Conservation (phyloP, 176 grass and related monocot species). For the Oryza glaberrima region DNA sequence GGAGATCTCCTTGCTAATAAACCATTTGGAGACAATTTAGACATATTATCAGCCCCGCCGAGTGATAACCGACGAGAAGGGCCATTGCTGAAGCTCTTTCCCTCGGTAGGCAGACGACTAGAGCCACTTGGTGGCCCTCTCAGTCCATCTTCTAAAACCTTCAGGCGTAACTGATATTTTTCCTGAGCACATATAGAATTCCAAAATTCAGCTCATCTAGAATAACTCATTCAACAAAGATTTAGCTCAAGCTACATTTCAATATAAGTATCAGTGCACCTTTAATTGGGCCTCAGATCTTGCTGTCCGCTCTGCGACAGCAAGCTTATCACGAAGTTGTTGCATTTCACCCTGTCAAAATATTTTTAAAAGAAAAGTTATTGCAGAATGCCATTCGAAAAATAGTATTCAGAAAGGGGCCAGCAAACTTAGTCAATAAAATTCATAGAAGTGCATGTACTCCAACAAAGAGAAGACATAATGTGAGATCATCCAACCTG, state of each 20-base stretch:
- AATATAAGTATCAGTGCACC: constrained; percentile 49
- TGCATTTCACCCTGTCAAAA: constrained; percentile 86
- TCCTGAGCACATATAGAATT: constrained; percentile 57
- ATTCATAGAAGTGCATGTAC: constrained; percentile 24
- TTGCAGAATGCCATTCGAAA: background rate
- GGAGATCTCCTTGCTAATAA: constrained; percentile 81
- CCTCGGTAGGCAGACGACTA: constrained; percentile 65
- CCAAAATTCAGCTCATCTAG: constrained; percentile 29
- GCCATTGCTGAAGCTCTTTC: constrained; percentile 81
- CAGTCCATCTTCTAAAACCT: constrained; percentile 98
- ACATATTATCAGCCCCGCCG: constrained; percentile 81
- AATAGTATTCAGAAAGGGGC: background rate
- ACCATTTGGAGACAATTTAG: constrained; percentile 79
- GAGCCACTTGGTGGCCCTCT: constrained; percentile 70
- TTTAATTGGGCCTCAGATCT: constrained; percentile 93
- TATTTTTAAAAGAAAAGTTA: background rate
- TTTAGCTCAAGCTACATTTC: constrained; percentile 20
- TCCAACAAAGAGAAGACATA: constrained; percentile 29
- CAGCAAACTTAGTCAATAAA: constrained; percentile 16
- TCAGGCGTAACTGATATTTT: constrained; percentile 89
- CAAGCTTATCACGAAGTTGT: constrained; percentile 91
- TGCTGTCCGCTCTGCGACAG: constrained; percentile 85
- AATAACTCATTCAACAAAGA: constrained; percentile 28
- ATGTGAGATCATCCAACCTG: constrained; percentile 64
- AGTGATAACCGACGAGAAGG: constrained; percentile 86